Percentiles rank a stretch among this genome's conserved stretches.
Conservation (phyloP, 495 filamentous ascomycete genomes). For the Hypoxylon cercidicola region DNA sequence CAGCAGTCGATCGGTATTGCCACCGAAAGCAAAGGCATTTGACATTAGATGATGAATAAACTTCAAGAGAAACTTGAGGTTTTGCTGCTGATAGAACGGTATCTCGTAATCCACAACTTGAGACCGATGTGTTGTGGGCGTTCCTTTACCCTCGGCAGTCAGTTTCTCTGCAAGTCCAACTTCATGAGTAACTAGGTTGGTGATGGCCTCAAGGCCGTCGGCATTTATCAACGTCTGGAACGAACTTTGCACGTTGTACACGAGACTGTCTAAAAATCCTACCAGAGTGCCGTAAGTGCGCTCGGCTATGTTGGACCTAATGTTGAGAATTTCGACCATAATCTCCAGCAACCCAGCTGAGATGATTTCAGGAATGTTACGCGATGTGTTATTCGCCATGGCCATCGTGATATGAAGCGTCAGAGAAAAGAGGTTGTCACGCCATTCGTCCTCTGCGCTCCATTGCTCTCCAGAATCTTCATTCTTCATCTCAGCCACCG, state of each 20-base stretch:
- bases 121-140: conserved; percentile 79
- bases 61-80: conserved; percentile 91
- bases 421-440: conserved; percentile 85
- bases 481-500: conserved; percentile 78
- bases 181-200: conserved; percentile 82
- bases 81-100: conserved; percentile 90
- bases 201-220: conserved; percentile 85
- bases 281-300: conserved; percentile 83
- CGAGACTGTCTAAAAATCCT: conserved; percentile 84
- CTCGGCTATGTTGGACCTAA: conserved; percentile 84
- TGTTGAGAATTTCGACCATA: conserved; percentile 86
- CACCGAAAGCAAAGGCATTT: conserved; percentile 70
- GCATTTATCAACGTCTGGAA: conserved; percentile 81
- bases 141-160: conserved; percentile 73
- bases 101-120: conserved; percentile 90
- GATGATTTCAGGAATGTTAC: conserved; percentile 70
- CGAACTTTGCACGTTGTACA: conserved; percentile 82
- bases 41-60: conserved; percentile 96
- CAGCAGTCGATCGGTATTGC: conserved; percentile 86
- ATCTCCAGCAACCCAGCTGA: conserved; percentile 88
- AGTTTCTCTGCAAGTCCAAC: conserved; percentile 75
- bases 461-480: conserved; percentile 67
- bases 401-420: conserved; percentile 78
- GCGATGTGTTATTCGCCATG: conserved; percentile 70
- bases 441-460: conserved; percentile 80